Evolutionary conservation across 139 green algal genomes (phyloP).

Genomic region (Coelastrella sp.): DNA sequence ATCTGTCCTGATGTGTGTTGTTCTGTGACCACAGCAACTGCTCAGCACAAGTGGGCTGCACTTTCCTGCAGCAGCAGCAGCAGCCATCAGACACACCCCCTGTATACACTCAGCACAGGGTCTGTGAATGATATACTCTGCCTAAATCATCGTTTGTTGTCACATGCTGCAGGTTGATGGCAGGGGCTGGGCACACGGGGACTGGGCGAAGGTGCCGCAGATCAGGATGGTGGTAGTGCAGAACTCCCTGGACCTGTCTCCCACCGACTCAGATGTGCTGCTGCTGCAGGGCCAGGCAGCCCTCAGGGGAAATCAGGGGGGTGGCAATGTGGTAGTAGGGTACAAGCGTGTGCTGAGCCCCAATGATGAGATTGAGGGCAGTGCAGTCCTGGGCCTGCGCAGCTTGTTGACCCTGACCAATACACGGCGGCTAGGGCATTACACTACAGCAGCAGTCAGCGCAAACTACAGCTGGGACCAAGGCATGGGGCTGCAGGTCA

Average conservation of each 20-base stretch:
- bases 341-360: constrained; percentile 56
- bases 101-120: background rate
- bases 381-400: constrained; percentile 47
- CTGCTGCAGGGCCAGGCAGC: constrained; percentile 42
- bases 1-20: too few species aligned
- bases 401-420: constrained; percentile 49
- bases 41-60: too few species aligned
- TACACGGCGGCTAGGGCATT: constrained; percentile 52
- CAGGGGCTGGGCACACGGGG: constrained; percentile 14
- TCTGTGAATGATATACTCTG: too few species aligned
- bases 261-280: constrained; percentile 3
- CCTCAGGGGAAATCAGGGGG: constrained; percentile 18
- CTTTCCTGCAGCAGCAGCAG: too few species aligned
- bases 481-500: constrained; percentile 31
- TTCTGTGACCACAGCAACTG: too few species aligned
- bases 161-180: constrained; percentile 21
- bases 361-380: constrained; percentile 32
- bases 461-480: constrained; percentile 33
- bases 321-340: constrained; percentile 60
- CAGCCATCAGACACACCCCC: too few species aligned
- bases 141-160: too few species aligned
- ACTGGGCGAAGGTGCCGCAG: constrained; percentile 8
- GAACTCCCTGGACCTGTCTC: constrained; percentile 41
- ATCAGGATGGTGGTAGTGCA: constrained; percentile 46
- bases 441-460: constrained; percentile 21